Evolutionary conservation across 352 stramenopile genomes (phyloP).

Genomic region (Thraustochytrium striatum): DNA sequence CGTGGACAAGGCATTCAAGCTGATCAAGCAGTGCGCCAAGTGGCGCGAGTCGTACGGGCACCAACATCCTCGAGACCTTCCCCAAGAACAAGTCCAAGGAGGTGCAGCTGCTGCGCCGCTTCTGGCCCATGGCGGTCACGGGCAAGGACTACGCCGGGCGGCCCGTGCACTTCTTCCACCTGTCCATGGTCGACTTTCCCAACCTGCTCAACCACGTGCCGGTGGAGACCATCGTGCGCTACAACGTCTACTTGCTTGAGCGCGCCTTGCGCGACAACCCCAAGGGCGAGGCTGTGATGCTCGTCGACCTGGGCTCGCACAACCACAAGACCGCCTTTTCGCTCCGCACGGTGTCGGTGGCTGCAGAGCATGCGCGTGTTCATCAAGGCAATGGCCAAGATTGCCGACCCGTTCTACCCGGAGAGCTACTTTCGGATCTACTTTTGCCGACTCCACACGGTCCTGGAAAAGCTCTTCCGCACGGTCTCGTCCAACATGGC

Average conservation of each 20-base stretch:
- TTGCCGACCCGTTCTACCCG: slow-evolving; percentile 34
- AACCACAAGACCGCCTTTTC: neutral
- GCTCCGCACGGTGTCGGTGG: neutral
- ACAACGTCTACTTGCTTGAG: slow-evolving; percentile 39
- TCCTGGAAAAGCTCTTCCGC: slow-evolving; percentile 22
- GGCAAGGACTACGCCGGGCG: neutral
- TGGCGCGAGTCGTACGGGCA: slow-evolving; percentile 31
- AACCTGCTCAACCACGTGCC: slow-evolving; percentile 4
- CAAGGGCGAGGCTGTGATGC: slow-evolving; percentile 13
- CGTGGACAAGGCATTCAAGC: slow-evolving; percentile 30
- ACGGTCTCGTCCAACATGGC: slow-evolving; percentile 13
- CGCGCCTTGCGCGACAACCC: slow-evolving; percentile 6
- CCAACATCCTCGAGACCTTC: slow-evolving; percentile 32
- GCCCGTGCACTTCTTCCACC: slow-evolving; percentile 33
- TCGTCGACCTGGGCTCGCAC: slow-evolving; percentile 31
- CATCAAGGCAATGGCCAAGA: slow-evolving; percentile 44
- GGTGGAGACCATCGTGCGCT: neutral
- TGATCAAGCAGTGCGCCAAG: slow-evolving; percentile 17
- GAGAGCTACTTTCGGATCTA: slow-evolving; percentile 34
- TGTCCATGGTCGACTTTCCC: slow-evolving; percentile 21
- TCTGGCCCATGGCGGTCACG: slow-evolving; percentile 35
- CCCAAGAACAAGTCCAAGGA: neutral
- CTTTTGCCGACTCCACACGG: neutral
- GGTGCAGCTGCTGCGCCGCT: neutral
- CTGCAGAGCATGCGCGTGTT: slow-evolving; percentile 15